Evolutionary conservation across 176 grass and related monocot genomes (phyloP).

Genomic region (Avena atlantica): DNA sequence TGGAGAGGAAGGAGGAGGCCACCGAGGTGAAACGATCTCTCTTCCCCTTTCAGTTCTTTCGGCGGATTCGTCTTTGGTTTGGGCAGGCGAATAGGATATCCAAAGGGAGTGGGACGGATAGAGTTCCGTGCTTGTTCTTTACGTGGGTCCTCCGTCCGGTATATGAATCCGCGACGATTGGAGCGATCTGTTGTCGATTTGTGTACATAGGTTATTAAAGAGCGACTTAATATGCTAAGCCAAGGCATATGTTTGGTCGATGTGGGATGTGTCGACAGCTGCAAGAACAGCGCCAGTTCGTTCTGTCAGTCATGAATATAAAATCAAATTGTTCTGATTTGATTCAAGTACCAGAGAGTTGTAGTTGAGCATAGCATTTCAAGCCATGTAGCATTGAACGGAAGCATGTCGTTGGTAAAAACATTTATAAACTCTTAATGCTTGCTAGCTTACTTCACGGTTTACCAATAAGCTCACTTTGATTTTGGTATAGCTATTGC

Average conservation of each 20-base stretch:
- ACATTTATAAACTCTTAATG: not conserved
- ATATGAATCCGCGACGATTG: not conserved
- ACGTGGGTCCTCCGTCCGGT: not conserved
- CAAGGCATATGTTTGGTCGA: not conserved
- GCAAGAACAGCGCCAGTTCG: not conserved
- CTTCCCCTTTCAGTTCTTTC: not conserved
- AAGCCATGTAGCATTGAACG: not conserved
- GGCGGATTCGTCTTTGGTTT: not conserved
- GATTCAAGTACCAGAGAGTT: not conserved
- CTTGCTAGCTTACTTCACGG: not conserved
- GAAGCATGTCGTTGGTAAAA: not conserved
- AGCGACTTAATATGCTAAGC: not conserved
- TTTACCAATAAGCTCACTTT: not conserved
- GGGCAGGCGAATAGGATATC: constrained; percentile 1
- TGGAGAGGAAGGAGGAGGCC: constrained; percentile 60
- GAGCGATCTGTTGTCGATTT: not conserved
- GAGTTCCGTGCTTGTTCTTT: not conserved
- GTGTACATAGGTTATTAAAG: not conserved
- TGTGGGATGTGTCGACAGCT: not conserved
- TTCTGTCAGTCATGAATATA: not conserved
- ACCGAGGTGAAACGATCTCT: constrained; percentile 47
- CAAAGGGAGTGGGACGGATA: not conserved
- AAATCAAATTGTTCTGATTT: not conserved
- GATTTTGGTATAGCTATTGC: constrained; percentile 1
- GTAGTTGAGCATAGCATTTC: not conserved